These are phyloP conservation scores for Aspergillus nomiae DNA, from an alignment of 2,329 filamentous ascomycete species.

Conservation along the genomic window DNA sequence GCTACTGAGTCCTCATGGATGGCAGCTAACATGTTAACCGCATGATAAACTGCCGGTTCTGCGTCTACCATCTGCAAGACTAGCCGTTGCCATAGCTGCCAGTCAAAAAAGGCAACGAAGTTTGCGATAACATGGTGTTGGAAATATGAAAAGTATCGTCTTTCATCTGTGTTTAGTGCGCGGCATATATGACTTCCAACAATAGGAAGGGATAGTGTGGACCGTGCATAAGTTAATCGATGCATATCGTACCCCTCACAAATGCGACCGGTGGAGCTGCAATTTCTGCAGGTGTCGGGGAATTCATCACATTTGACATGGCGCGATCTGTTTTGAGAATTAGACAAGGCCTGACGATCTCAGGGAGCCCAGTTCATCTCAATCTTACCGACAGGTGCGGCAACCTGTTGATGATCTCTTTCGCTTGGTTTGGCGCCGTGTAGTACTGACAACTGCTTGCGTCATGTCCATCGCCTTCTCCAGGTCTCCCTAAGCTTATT, in stretches of 20 bases:
- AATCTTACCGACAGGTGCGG: constrained; percentile 7
- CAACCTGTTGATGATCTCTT: constrained; percentile 8
- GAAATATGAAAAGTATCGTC: constrained; percentile 16
- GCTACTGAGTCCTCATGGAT: not conserved
- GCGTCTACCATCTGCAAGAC: constrained; percentile 8
- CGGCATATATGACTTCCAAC: not conserved
- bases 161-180: constrained; percentile 33
- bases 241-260: constrained; percentile 42
- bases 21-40: not conserved
- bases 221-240: not conserved
- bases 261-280: constrained; percentile 35
- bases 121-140: not conserved
- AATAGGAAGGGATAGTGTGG: not conserved
- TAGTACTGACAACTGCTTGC: no score
- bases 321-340: constrained; percentile 14
- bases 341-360: constrained; percentile 10
- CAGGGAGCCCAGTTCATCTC: not conserved
- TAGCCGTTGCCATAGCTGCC: constrained; percentile 6
- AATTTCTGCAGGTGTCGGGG: constrained; percentile 39
- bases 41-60: constrained; percentile 7
- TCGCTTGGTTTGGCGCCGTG: not conserved
- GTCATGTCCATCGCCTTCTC: no score
- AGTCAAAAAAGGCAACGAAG: constrained; percentile 1
- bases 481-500: no score
- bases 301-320: constrained; percentile 43